Evolutionary conservation across 2,329 filamentous ascomycete species (phyloP), one percentile per base, ranked within the genome.

Genomic region (Microthyrium microscopicum): DNA sequence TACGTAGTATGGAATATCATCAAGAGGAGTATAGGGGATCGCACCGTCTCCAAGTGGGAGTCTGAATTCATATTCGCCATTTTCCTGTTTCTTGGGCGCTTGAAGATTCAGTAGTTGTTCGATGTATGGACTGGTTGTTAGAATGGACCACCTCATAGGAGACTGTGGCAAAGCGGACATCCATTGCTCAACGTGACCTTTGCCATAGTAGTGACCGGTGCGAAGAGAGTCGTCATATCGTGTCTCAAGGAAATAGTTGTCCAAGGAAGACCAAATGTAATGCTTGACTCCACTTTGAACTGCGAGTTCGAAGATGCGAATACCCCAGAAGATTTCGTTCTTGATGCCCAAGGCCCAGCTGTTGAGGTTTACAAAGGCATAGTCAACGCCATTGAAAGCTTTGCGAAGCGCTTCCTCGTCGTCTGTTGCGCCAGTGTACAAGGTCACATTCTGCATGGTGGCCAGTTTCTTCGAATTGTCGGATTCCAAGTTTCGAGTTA

Each of bases 371-470:
- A 8, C 27, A 15, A 9, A 29, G 15, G 15, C 15, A 15, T 9
- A 8, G 27, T 29, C 9, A 8, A 16, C 15, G 27, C 15, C 15
- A 9, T 29, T 29, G 27, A 29, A 16, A 15, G 15, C 27, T 9
- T 9, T 8, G 27, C 8, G 27, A 15, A 29, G 27, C 8, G 27
- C 46, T 0, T 41, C 37, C 41, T 68, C 64, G 26, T 52, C 57
- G 15, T 60, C 58, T 37, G 66, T 62, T 2, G 56, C 60, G 20
- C 67, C 66, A 33, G 56, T 44, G 5, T 64, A 31, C 2, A 67
- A 48, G 20, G 60, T 53, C n/a, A 69, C 59, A 38, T 39, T 20
- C 2, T 57, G 55, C 9, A 63, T 51, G 0, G 49, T 40, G 16
- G 54, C 44, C 5, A 70, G 55, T 1, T 58, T 40, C 39, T 54